phyloP scores from a whole-genome alignment of 345 rosid species.

The Pistacia atlantica region DNA sequence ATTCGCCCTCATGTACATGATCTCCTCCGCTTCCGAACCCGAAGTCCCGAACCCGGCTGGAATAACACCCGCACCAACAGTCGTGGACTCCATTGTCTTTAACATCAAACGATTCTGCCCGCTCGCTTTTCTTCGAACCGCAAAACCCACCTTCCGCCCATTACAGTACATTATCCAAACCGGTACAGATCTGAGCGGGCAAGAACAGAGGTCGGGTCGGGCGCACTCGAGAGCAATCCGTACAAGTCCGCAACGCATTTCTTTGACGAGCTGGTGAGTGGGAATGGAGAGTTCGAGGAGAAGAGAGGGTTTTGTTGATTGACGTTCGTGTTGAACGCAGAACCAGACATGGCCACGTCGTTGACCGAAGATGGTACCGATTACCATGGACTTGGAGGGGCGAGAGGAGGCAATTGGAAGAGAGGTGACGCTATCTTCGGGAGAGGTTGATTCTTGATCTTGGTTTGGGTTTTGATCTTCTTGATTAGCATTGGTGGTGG shows the following conservation, averaged over 20 bases:
- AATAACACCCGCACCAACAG: constrained; percentile 81
- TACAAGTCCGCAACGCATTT: constrained; percentile 72
- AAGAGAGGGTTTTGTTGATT: constrained; percentile 65
- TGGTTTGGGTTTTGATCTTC: constrained; percentile 17
- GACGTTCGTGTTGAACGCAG: constrained; percentile 82
- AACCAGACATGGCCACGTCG: constrained; percentile 90
- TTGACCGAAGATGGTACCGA: constrained; percentile 77
- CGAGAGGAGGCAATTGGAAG: constrained; percentile 38
- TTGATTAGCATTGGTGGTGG: background rate
- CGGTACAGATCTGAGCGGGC: constrained; percentile 67
- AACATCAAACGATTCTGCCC: constrained; percentile 55
- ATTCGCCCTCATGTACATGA: constrained; percentile 85
- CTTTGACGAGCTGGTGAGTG: constrained; percentile 63
- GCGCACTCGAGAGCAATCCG: constrained; percentile 76
- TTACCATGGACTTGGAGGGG: constrained; percentile 79
- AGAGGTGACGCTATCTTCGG: constrained; percentile 28
- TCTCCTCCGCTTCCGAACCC: constrained; percentile 48
- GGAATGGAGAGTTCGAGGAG: constrained; percentile 77
- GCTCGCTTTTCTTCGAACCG: constrained; percentile 50
- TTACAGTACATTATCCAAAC: constrained; percentile 74
- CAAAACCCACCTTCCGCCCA: constrained; percentile 65
- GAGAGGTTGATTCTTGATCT: constrained; percentile 35
- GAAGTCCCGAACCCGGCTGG: constrained; percentile 49
- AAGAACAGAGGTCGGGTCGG: constrained; percentile 48
- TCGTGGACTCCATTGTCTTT: constrained; percentile 71